Evolutionary conservation across 805 yeast species (phyloP).

Genomic region (Candida boleticola): DNA sequence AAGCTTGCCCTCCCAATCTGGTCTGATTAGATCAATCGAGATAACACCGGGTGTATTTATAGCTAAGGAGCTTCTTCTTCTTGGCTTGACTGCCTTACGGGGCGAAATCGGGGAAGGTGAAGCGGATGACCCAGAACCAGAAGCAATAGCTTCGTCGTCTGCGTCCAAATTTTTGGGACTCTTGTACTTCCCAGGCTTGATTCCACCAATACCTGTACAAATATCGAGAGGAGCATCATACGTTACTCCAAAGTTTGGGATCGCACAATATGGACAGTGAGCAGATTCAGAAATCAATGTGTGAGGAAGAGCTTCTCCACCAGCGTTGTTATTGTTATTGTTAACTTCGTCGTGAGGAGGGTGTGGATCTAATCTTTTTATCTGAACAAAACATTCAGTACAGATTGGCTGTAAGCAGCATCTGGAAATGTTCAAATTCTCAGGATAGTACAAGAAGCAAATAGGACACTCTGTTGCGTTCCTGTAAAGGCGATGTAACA

Average conservation of each 20-base stretch:
- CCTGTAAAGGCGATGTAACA: conserved; percentile 61
- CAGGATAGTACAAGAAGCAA: conserved; percentile 85
- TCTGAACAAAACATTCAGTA: conserved; percentile 95
- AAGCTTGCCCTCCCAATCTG: conserved; percentile 86
- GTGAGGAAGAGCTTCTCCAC: conserved; percentile 44
- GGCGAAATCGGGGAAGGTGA: conserved; percentile 1
- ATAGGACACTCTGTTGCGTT: conserved; percentile 87
- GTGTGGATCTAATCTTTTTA: conserved; percentile 88
- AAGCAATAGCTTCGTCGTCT: background rate
- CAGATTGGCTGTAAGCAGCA: conserved; percentile 95
- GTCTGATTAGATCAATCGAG: conserved; percentile 79
- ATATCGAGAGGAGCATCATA: conserved; percentile 62
- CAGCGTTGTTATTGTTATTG: conserved; percentile 16
- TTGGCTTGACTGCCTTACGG: conserved; percentile 5
- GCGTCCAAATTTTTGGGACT: conserved; percentile 3
- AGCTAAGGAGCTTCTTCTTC: conserved; percentile 50
- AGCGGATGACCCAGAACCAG: background rate
- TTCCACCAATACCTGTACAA: conserved; percentile 56
- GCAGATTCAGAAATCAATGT: conserved; percentile 83
- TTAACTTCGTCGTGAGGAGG: conserved; percentile 73
- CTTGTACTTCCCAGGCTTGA: conserved; percentile 45
- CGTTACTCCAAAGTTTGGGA: conserved; percentile 78
- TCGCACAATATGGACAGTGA: conserved; percentile 91
- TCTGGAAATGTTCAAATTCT: conserved; percentile 70
- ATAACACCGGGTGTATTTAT: conserved; percentile 69